These are phyloP conservation scores for Clitopilus passeckerianus DNA, from an alignment of 768 basidiomycete species.

Conservation along the genomic window DNA sequence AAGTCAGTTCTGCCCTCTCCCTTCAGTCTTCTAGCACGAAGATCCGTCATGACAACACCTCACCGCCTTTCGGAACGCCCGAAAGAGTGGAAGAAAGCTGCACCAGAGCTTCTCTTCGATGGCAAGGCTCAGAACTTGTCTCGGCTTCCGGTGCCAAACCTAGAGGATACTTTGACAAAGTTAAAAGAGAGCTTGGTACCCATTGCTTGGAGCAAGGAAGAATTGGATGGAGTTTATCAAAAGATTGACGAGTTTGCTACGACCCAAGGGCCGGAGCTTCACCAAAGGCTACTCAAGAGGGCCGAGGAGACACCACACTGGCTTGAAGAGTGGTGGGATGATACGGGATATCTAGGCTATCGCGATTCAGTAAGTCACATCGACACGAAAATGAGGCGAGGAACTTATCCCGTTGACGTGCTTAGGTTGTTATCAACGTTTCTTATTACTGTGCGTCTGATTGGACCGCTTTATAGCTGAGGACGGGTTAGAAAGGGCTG, in stretches of 20 bases:
- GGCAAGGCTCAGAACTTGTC: conserved; percentile 65
- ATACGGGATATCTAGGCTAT: conserved; percentile 75
- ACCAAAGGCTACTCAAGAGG: conserved; percentile 54
- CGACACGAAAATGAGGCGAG: neutral
- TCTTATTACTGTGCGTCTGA: conserved; percentile 80
- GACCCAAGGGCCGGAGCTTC: conserved; percentile 50
- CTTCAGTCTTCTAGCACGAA: neutral
- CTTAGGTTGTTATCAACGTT: conserved; percentile 77
- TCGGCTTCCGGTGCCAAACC: conserved; percentile 69
- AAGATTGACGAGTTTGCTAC: conserved; percentile 67
- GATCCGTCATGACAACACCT: neutral
- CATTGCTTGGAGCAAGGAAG: conserved; percentile 59
- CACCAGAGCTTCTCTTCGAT: conserved; percentile 48
- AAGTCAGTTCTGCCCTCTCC: neutral
- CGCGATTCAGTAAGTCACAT: conserved; percentile 65
- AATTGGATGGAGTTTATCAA: conserved; percentile 46
- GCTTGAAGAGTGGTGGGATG: conserved; percentile 97
- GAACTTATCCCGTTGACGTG: neutral
- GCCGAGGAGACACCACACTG: conserved; percentile 63
- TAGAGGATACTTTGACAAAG: conserved; percentile 58
- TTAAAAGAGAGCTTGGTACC: conserved; percentile 71
- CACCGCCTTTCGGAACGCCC: conserved; percentile 26
- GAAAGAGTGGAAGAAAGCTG: conserved; percentile 64
- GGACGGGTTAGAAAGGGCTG: too few relatives aligned
- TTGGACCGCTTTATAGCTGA: too few relatives aligned